Evolutionary conservation across 1,284 basidiomycete genomes (phyloP), one percentile per base, ranked within the genome.

Genomic region (Cutaneotrichosporon curvatum): DNA sequence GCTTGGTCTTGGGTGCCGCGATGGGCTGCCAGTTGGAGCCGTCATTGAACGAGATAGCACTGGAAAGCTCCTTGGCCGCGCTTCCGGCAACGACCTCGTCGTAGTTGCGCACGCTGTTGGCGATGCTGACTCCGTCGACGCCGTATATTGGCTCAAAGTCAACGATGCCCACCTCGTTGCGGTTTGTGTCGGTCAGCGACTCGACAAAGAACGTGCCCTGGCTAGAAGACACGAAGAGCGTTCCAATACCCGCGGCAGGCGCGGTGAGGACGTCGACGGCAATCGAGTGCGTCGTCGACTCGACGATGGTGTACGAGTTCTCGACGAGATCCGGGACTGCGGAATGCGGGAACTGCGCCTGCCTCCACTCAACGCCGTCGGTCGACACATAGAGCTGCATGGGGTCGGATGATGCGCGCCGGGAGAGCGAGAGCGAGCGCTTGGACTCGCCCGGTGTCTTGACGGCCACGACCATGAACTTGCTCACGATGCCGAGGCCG

Each of bases 121-220:
- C 87, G 21, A 98, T 75, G 0, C 89, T 90, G 4, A 96, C 82
- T 11, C 94, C 94, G 55, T 94, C 89, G n/a, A 97, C 77, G 2
- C 90, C 90, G 57, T 87, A 85, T 22, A 97, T 72, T 50, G 82
- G 82, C 73, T 98, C 94, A 60, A 85, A 97, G 68, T 97, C 94
- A 34, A 98, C 92, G 50, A 83, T 91, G 9, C 92, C 94, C 53
- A 77, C 72, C 38, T 79, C 74, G 64, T 95, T 95, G 37, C 94
- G 77, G 67, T 94, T 92, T 8, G 94, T 97, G 63, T 92, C 83
- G 62, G 82, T 79, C 45, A 98, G 75, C 60, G 85, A 85, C 70
- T 92, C 80, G n/a, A 92, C 85, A 66, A 97, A 98, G 72, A 83
- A 89, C 9, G 88, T 94, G 2, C 95, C 95, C 56, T 95, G 88